Evolutionary conservation across 805 yeast genomes (phyloP).

Genomic region (Kazachstania bromeliacearum): DNA sequence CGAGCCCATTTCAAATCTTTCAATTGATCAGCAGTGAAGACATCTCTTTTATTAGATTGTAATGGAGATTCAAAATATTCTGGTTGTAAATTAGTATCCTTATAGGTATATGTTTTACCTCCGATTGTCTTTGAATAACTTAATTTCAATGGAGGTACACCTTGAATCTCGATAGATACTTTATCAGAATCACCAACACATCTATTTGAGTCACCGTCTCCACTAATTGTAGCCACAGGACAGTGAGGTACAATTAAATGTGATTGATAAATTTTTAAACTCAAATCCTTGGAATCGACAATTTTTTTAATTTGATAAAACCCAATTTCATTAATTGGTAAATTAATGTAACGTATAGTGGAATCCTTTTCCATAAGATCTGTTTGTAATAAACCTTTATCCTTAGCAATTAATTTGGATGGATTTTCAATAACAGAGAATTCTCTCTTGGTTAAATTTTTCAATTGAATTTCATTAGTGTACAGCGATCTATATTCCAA

Average conservation of each 20-base stretch:
- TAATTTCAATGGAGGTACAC: slow-evolving; percentile 70
- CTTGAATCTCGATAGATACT: slow-evolving; percentile 46
- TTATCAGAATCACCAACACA: slow-evolving; percentile 57
- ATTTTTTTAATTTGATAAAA: slow-evolving; percentile 63
- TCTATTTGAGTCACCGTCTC: slow-evolving; percentile 35
- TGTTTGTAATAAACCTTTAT: slow-evolving; percentile 11
- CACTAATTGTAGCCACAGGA: slow-evolving; percentile 56
- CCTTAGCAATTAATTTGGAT: slow-evolving; percentile 13
- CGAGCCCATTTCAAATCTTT: slow-evolving; percentile 36
- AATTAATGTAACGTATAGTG: slow-evolving; percentile 45
- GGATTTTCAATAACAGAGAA: slow-evolving; percentile 33
- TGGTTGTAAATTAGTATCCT: slow-evolving; percentile 43
- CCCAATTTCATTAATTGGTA: slow-evolving; percentile 66
- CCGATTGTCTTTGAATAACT: slow-evolving; percentile 42
- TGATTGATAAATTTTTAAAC: slow-evolving; percentile 50
- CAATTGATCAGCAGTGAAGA: slow-evolving; percentile 29
- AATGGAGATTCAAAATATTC: slow-evolving; percentile 45
- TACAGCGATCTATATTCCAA: slow-evolving; percentile 50
- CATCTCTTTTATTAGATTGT: slow-evolving; percentile 17
- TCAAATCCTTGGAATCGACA: slow-evolving; percentile 53
- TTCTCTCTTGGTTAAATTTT: slow-evolving; percentile 51
- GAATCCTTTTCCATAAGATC: slow-evolving; percentile 13
- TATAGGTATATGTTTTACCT: slow-evolving; percentile 20
- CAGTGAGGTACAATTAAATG: slow-evolving; percentile 64
- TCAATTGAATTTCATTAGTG: slow-evolving; percentile 36